A percentile compares a stretch with the other conserved stretches of the same genome.
Evolutionary conservation across 2,329 filamentous ascomycete genomes (phyloP).

Genomic region (Alternaria sp.): DNA sequence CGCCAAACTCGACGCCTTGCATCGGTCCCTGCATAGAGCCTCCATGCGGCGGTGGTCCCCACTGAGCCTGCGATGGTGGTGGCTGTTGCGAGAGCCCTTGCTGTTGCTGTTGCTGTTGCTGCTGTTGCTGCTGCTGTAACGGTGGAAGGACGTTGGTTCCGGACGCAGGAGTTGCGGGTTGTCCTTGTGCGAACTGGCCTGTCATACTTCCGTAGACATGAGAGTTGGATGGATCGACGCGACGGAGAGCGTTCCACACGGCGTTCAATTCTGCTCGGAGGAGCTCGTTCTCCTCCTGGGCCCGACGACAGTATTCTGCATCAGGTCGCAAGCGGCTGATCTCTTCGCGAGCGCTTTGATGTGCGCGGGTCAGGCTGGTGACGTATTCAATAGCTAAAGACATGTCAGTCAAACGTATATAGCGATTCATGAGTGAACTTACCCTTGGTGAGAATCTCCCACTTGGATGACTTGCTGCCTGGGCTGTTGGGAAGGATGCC

Average conservation of each 20-base stretch:
- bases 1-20: slow-evolving; percentile 58
- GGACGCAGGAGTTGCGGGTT: slow-evolving; percentile 36
- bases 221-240: slow-evolving; percentile 53
- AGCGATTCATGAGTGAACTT: slow-evolving; percentile 36
- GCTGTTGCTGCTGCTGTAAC: slow-evolving; percentile 45
- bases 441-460: slow-evolving; percentile 89
- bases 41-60: slow-evolving; percentile 34
- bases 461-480: slow-evolving; percentile 85
- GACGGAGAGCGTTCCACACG: slow-evolving; percentile 55
- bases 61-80: slow-evolving; percentile 44
- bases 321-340: slow-evolving; percentile 53
- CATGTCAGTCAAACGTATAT: slow-evolving; percentile 14
- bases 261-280: slow-evolving; percentile 55
- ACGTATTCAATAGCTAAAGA: slow-evolving; percentile 58
- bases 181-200: slow-evolving; percentile 50
- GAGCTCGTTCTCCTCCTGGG: slow-evolving; percentile 55
- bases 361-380: slow-evolving; percentile 46
- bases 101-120: slow-evolving; percentile 10
- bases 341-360: slow-evolving; percentile 50
- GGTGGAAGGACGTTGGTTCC: slow-evolving; percentile 45
- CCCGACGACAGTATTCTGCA: slow-evolving; percentile 51
- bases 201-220: slow-evolving; percentile 58
- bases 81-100: slow-evolving; percentile 21
- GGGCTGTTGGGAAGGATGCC: slow-evolving; percentile 80
- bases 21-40: slow-evolving; percentile 42